Conservation (phyloP, 2,329 filamentous ascomycete species). For the Dactylellina haptotyla region DNA sequence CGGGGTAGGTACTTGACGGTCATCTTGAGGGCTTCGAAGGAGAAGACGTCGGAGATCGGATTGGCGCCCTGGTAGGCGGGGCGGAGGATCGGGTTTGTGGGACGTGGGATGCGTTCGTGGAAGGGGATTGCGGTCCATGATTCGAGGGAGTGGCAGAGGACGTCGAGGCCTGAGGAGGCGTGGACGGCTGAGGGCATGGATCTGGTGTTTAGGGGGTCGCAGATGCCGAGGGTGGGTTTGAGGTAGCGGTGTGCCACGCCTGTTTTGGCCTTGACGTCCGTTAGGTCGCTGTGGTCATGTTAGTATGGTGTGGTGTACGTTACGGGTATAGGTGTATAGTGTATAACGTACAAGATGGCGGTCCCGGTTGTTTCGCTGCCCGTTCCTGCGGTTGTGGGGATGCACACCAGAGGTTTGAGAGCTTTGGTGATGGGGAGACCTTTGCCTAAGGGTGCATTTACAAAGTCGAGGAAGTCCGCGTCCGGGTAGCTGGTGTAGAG, state of each 20-base stretch:
- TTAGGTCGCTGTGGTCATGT: slow-evolving; percentile 70
- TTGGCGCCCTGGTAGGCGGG: slow-evolving; percentile 98
- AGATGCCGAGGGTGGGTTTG: slow-evolving; percentile 92
- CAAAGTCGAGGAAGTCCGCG: slow-evolving; percentile 95
- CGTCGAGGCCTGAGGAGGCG: slow-evolving; percentile 89
- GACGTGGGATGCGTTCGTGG: slow-evolving; percentile 82
- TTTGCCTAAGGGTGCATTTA: slow-evolving; percentile 91
- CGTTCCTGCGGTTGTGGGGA: slow-evolving; percentile 86
- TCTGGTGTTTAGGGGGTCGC: slow-evolving; percentile 82
- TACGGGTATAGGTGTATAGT: neutral
- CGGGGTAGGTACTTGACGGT: slow-evolving; percentile 94
- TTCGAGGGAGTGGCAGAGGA: slow-evolving; percentile 93
- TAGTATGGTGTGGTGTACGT: neutral
- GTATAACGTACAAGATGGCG: slow-evolving; percentile 77
- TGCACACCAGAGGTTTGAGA: slow-evolving; percentile 79
- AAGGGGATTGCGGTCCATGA: slow-evolving; percentile 98
- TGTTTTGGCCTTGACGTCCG: slow-evolving; percentile 89
- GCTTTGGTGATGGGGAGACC: slow-evolving; percentile 78
- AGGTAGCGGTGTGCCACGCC: slow-evolving; percentile 94
- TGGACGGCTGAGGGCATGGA: slow-evolving; percentile 97
- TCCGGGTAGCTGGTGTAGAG: slow-evolving; percentile 90
- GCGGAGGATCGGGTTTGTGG: slow-evolving; percentile 85
- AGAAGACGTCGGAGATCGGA: slow-evolving; percentile 97
- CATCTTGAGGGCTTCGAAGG: slow-evolving; percentile 80
- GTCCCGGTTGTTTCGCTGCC: slow-evolving; percentile 96